phyloP scores from a whole-genome alignment of 306 rosid species.

The Malus sieversii region DNA sequence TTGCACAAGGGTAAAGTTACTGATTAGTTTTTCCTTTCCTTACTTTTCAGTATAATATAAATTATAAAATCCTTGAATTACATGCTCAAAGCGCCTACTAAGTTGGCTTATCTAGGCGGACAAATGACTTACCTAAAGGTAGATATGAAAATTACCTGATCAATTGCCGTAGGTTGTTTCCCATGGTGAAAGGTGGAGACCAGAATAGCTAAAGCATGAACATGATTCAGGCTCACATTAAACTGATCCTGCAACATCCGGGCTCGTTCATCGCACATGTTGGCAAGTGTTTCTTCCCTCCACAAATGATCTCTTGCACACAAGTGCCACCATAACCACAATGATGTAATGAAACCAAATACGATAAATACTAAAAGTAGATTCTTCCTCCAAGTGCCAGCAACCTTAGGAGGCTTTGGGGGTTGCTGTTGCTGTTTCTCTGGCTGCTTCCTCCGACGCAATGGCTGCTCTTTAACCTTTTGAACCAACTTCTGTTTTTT shows the following conservation, averaged over 20 bases:
- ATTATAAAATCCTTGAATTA: not conserved
- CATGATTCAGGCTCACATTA: slow-evolving; percentile 93
- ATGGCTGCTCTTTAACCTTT: slow-evolving; percentile 6
- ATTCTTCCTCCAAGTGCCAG: slow-evolving; percentile 71
- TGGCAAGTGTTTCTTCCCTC: slow-evolving; percentile 76
- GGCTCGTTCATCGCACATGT: slow-evolving; percentile 97
- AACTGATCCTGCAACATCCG: slow-evolving; percentile 97
- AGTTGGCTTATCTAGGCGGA: not conserved
- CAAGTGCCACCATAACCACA: slow-evolving; percentile 64
- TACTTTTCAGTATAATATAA: not conserved
- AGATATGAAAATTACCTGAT: slow-evolving; percentile 55
- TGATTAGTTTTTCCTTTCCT: not conserved
- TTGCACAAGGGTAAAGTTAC: not conserved
- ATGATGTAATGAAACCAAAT: slow-evolving; percentile 42
- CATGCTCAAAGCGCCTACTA: not conserved
- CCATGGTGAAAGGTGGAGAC: slow-evolving; percentile 93
- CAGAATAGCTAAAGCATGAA: slow-evolving; percentile 87
- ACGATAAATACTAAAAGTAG: slow-evolving; percentile 41
- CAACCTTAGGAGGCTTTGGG: slow-evolving; percentile 40
- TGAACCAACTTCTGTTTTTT: slow-evolving; percentile 30
- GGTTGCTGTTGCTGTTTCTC: slow-evolving; percentile 27
- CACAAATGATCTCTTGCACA: slow-evolving; percentile 34
- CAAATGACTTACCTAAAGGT: slow-evolving; percentile 1
- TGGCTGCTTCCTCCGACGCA: slow-evolving; percentile 18
- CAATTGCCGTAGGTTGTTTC: slow-evolving; percentile 81